These are phyloP conservation scores for Incumbomyces lentus DNA, from an alignment of 2,329 filamentous ascomycete species.

Conservation along the genomic window DNA sequence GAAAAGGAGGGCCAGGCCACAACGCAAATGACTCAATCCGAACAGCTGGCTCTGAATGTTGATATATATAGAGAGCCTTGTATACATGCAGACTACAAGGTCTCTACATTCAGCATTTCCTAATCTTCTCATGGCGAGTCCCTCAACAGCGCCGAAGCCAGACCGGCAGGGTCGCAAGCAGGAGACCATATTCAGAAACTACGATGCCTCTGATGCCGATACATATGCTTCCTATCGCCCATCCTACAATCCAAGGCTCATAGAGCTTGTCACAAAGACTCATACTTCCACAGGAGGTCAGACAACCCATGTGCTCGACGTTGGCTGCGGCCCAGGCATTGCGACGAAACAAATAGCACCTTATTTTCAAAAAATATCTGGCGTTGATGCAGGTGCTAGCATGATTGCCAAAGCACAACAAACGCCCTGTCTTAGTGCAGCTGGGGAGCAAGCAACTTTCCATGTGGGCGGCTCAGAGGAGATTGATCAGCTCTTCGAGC, in stretches of 20 bases:
- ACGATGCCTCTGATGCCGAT: conserved; percentile 34
- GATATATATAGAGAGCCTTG: no score
- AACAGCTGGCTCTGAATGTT: no score
- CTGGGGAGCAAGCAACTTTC: conserved; percentile 30
- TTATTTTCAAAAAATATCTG: conserved; percentile 38
- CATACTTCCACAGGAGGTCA: conserved; percentile 39
- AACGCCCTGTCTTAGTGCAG: conserved; percentile 24
- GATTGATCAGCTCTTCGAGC: conserved; percentile 28
- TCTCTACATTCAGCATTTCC: no score
- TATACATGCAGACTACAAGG: no score
- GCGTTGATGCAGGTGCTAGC: conserved; percentile 41
- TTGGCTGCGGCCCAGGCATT: conserved; percentile 49
- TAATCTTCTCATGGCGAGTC: not conserved
- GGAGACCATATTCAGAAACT: conserved; percentile 39
- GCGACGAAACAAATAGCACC: conserved; percentile 37
- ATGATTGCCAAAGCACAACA: conserved; percentile 44
- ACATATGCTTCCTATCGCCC: conserved; percentile 35
- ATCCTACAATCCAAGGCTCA: conserved; percentile 39
- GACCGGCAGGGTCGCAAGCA: not conserved
- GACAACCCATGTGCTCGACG: conserved; percentile 38
- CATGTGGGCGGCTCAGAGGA: conserved; percentile 37
- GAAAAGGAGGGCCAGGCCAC: no score
- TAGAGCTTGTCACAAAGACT: conserved; percentile 36
- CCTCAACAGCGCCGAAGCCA: not conserved
- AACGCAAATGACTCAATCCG: no score